Base-by-base conservation (phyloP, 2,329 filamentous ascomycete genomes). In the Fusarium nodosum region DNA sequence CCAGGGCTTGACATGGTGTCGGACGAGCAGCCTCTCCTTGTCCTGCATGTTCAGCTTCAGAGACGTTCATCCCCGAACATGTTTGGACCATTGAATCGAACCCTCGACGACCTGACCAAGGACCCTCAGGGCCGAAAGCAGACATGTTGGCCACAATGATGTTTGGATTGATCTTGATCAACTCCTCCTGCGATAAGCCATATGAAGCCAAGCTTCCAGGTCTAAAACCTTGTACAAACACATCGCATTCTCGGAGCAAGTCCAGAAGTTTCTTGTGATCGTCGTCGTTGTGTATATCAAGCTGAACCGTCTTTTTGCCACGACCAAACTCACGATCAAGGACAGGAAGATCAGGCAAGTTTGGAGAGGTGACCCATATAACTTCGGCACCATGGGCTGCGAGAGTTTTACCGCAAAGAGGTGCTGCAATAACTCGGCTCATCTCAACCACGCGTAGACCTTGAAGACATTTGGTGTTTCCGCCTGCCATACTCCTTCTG, bases 321-420 rank as follows among this genome's bases (percentile, higher is more conserved):
- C 88, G 85, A 65, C 90, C 89, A 30, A 89, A 85, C 70, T 92
- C 90, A 2, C 90, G 82, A 70, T 91, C 89, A 73, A 91, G 89
- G 72, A 87, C 87, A 0, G 88, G 88, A 0, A 91, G 85, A 63
- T 91, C 89, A 1, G 87, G 86, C 10, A 93, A 82, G 34, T 85
- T 82, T 1, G 88, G 85, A 4, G 86, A 87, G 3, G 90, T 92
- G 39, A 93, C 82, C 73, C 91, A 90, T 63, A 93, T 82, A 2
- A 93, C 90, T 55, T 89, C 85, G 11, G 91, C 91, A 11, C 91
- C 91, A 74, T 92, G 89, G 52, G 91, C 90, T 20, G 90, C 90
- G 1, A 93, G 84, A 0, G 87, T 87, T 41, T 88, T 86, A 13
- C 88, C 87, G 56, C 92, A 89, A 2, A 89, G 86, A 13, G 91